Evolutionary conservation across 129 eudicot genomes (phyloP).

Genomic region (Helichrysum umbraculigerum): DNA sequence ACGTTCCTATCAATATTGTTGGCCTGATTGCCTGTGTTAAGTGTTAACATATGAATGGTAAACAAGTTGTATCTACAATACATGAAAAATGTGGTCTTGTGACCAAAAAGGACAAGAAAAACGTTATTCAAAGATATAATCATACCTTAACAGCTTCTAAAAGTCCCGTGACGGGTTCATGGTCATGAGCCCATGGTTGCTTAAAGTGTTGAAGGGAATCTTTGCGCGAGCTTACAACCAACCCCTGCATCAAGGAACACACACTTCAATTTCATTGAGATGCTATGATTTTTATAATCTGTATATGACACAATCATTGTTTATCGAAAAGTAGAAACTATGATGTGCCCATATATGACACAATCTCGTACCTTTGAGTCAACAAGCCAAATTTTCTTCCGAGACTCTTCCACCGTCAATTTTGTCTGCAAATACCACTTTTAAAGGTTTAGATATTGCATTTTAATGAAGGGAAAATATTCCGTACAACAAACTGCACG

Average conservation of each 20-base stretch:
- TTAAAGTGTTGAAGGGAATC: conserved; percentile 93
- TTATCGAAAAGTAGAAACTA: background rate
- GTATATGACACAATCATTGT: background rate
- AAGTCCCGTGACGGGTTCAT: conserved; percentile 64
- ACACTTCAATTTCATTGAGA: background rate
- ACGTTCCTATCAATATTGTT: conserved; percentile 89
- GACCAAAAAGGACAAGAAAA: background rate
- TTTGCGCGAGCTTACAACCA: conserved; percentile 74
- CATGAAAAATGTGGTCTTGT: conserved; percentile 8
- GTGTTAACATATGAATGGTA: conserved; percentile 25
- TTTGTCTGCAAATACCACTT: conserved; percentile 49
- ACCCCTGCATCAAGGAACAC: conserved; percentile 51
- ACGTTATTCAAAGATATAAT: background rate
- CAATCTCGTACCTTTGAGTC: conserved; percentile 78
- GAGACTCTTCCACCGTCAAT: conserved; percentile 62
- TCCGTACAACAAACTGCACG: too few species aligned
- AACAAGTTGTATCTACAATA: background rate
- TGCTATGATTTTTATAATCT: too few species aligned
- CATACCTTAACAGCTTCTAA: conserved; percentile 80
- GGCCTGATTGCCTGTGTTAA: conserved; percentile 75
- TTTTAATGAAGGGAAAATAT: too few species aligned
- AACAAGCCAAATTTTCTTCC: conserved; percentile 94
- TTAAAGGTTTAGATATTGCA: conserved; percentile 8
- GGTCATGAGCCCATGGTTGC: conserved; percentile 96
- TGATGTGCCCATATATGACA: background rate